Percentiles rank a stretch among this genome's conserved stretches.
These are phyloP conservation scores for Brassica hybrid DNA, from an alignment of 441 rosid genomes.

Conservation along the genomic window DNA sequence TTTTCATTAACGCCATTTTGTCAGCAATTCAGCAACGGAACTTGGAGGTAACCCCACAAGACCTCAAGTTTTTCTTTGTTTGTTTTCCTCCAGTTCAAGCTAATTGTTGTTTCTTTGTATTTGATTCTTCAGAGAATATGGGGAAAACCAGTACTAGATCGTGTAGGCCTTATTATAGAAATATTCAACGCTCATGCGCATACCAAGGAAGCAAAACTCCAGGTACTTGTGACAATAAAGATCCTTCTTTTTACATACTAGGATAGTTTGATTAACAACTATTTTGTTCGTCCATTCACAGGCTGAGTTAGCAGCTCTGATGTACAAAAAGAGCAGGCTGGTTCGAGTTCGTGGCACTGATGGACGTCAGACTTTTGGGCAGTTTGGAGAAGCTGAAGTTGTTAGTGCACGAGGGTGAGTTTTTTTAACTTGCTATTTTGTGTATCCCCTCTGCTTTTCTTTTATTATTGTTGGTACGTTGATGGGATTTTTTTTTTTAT, in stretches of 20 bases:
- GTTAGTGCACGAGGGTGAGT: constrained; percentile 97
- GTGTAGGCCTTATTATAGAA: constrained; percentile 92
- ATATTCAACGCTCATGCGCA: constrained; percentile 96
- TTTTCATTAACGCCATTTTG: constrained; percentile 76
- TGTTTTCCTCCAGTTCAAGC: background rate
- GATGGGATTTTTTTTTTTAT: constrained; percentile 14
- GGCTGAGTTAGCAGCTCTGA: constrained; percentile 93
- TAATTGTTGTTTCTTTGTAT: constrained; percentile 25
- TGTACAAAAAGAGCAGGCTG: constrained; percentile 87
- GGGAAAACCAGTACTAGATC: constrained; percentile 85
- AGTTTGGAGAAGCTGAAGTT: constrained; percentile 89
- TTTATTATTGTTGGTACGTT: constrained; percentile 9
- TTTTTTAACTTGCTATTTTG: constrained; percentile 13
- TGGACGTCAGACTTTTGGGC: constrained; percentile 80
- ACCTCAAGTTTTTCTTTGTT: constrained; percentile 3
- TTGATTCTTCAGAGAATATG: constrained; percentile 58
- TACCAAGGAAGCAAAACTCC: constrained; percentile 88
- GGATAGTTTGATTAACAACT: constrained; percentile 20
- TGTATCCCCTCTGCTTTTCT: background rate
- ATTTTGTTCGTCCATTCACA: constrained; percentile 40
- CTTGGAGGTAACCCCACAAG: constrained; percentile 67
- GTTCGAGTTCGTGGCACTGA: constrained; percentile 80
- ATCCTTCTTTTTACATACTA: background rate
- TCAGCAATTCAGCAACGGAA: constrained; percentile 86
- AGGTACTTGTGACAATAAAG: constrained; percentile 51